Percentiles rank a stretch among this genome's conserved stretches.
Conservation (phyloP, 2,329 filamentous ascomycete genomes). For the Diaporthe australafricana region DNA sequence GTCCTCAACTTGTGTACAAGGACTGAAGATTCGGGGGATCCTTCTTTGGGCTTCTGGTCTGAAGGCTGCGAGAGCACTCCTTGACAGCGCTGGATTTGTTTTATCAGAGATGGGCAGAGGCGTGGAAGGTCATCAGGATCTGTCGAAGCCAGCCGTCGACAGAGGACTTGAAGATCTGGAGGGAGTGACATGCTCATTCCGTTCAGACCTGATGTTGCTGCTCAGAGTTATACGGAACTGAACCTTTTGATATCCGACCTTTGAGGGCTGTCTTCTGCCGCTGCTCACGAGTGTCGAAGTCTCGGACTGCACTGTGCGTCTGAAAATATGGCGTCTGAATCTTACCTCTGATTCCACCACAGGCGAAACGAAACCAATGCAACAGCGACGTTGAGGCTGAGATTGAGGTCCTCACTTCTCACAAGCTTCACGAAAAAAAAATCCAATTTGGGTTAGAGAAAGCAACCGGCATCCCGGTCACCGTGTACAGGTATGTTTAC, state of each 20-base stretch:
- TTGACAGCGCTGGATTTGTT: constrained; percentile 67
- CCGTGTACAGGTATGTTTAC: neutral
- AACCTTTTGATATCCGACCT: neutral
- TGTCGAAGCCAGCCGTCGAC: constrained; percentile 77
- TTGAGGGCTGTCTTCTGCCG: neutral
- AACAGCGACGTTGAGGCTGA: neutral
- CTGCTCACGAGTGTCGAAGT: neutral
- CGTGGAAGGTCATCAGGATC: constrained; percentile 79
- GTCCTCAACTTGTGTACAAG: constrained; percentile 86
- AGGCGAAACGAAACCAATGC: neutral
- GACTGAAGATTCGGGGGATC: constrained; percentile 72
- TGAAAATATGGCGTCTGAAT: neutral
- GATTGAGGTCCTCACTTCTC: constrained; percentile 4
- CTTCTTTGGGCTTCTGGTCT: constrained; percentile 70
- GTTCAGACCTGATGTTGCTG: constrained; percentile 4
- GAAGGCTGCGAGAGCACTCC: constrained; percentile 72
- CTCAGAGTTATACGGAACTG: constrained; percentile 1
- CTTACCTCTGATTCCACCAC: neutral
- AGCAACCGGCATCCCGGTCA: constrained; percentile 9
- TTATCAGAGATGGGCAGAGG: constrained; percentile 76
- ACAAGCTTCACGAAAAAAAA: constrained; percentile 27
- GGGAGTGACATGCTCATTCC: constrained; percentile 52
- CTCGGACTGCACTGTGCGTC: neutral
- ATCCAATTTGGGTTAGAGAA: constrained; percentile 13
- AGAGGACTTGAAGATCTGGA: constrained; percentile 73